Evolutionary conservation across 2,329 filamentous ascomycete genomes (phyloP).

Genomic region (Cordyceps fumosorosea): DNA sequence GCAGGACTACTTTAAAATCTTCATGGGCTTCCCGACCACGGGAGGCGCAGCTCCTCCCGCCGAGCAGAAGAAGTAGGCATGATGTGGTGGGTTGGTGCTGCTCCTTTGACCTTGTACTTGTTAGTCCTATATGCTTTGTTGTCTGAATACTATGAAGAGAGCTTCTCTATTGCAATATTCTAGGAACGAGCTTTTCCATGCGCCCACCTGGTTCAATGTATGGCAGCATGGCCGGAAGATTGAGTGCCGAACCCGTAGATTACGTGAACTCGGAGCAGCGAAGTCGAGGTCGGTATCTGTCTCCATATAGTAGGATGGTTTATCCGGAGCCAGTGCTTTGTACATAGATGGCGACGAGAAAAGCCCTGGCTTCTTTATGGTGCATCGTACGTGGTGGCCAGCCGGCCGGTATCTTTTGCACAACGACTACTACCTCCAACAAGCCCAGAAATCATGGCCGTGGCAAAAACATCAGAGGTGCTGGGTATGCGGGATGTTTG

Average conservation of each 20-base stretch:
- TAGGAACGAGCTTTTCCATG: neutral
- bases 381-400: no score
- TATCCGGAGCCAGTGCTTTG: no score
- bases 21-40: slow-evolving; percentile 80
- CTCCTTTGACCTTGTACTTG: neutral
- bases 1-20: slow-evolving; percentile 81
- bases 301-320: no score
- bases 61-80: slow-evolving; percentile 30
- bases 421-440: no score
- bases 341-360: no score
- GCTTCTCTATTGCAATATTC: neutral
- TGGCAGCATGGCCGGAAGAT: no score
- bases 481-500: neutral
- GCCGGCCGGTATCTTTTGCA: no score
- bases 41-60: slow-evolving; percentile 57
- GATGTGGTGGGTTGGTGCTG: neutral
- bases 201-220: neutral
- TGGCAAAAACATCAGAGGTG: neutral
- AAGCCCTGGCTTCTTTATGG: no score
- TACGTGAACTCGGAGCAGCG: neutral
- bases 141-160: neutral
- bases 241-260: no score
- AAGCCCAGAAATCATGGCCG: neutral
- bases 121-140: neutral
- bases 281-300: neutral